Percentiles rank a stretch among this genome's conserved stretches.
Conservation (phyloP, 352 stramenopile genomes). For the Globisporangium spiculum region DNA sequence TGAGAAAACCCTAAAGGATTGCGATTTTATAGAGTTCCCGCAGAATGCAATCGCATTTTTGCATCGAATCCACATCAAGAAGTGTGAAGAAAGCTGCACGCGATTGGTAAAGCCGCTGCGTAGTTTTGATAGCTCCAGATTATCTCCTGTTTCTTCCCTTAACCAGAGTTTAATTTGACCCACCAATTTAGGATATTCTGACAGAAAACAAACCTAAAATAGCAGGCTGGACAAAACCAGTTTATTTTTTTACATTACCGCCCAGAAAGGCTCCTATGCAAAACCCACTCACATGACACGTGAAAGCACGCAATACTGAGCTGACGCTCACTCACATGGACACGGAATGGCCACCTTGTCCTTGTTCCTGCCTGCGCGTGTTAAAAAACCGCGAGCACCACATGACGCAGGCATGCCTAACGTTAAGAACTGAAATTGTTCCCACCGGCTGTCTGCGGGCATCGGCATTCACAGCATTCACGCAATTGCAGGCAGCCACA, state of each 20-base stretch:
- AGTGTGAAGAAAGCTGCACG: too few species aligned
- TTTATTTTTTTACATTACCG: too few species aligned
- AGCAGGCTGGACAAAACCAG: too few species aligned
- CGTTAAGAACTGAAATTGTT: background rate
- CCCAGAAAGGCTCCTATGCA: too few species aligned
- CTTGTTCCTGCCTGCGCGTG: background rate
- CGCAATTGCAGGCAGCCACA: background rate
- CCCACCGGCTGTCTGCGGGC: background rate
- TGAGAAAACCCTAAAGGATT: background rate
- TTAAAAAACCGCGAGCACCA: background rate
- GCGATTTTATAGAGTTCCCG: background rate
- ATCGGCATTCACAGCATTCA: background rate
- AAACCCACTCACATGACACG: too few species aligned
- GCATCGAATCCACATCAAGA: background rate
- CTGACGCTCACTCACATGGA: background rate
- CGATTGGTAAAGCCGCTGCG: too few species aligned
- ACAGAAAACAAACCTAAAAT: too few species aligned
- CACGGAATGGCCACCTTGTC: background rate
- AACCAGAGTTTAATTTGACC: too few species aligned
- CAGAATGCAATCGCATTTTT: background rate
- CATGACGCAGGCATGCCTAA: background rate
- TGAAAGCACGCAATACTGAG: background rate
- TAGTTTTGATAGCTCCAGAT: too few species aligned
- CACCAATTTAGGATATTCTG: too few species aligned
- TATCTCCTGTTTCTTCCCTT: too few species aligned